Evolutionary conservation across 768 basidiomycete genomes (phyloP), one percentile per base, ranked within the genome.

Genomic region (Strobilomyces echinocephalus): DNA sequence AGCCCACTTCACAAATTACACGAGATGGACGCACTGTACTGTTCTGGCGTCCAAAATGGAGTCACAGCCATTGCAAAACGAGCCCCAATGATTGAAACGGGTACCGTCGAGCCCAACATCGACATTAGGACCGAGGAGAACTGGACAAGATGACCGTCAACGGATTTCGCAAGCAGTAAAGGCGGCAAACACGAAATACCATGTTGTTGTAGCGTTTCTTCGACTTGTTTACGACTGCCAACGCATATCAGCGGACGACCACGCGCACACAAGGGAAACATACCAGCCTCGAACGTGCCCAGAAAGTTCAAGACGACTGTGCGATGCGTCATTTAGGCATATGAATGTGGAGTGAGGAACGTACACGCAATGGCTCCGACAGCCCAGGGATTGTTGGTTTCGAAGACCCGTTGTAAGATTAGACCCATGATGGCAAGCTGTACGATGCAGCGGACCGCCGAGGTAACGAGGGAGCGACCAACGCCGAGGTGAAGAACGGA

Each of bases 21-120:
- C 20, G 11, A 21, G 24, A 36, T 38, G 5, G 16, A 57, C 83
- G 39, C 55, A 88, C 90, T 85, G 60, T 84, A 93, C 63, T 91
- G 87, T 35, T 83, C 82, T 0, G 92, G 90, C 24, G 74, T 79
- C 92, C 93, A 94, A 68, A 94, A 91, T 3, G 89, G 89, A 0
- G 79, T 66, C 14, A 85, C 74, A 0, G 78, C 74, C 87, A 94
- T 92, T 3, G 90, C 87, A 59, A 80, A 91, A 7, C 79, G 77
- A 1, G 81, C 76, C 0, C 91, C 91, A 11, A 92, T 71, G 51
- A 93, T 79, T 1, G 91, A 87, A 24, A 91, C 82, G 0, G 90
- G 88, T 31, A 91, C 80, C 0, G 88, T 90, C 0, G 87, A 86
- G n/a, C 76, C 77, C 9, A 90, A 58, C 82, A 93, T 85, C 0